Conservation (phyloP, 495 filamentous ascomycete species). For the Penicilliopsis zonata region DNA sequence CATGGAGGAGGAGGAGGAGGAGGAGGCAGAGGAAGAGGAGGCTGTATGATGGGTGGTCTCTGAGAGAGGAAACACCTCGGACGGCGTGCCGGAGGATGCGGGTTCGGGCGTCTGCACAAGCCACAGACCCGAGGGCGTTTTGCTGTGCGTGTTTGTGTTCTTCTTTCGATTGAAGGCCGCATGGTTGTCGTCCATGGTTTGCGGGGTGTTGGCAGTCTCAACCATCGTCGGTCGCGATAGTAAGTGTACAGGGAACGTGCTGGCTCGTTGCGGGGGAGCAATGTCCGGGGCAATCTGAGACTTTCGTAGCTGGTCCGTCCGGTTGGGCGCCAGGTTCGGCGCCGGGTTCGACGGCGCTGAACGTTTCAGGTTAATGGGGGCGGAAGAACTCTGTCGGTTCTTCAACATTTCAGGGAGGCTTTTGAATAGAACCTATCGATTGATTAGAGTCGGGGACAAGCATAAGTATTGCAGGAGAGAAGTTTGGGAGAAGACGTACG, state of each 20-base stretch:
- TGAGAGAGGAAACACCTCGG: too few species aligned
- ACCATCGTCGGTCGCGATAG: constrained; percentile 9
- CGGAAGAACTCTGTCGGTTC: constrained; percentile 34
- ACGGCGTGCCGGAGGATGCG: too few species aligned
- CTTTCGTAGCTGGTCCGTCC: constrained; percentile 12
- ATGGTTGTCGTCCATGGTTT: constrained; percentile 23
- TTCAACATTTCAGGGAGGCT: constrained; percentile 61
- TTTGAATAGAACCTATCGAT: constrained; percentile 57
- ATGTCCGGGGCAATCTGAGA: constrained; percentile 16
- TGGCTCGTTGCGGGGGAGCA: constrained; percentile 29
- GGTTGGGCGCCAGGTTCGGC: constrained; percentile 14
- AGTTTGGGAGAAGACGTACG: constrained; percentile 49
- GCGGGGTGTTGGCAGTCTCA: constrained; percentile 12
- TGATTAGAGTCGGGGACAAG: neutral
- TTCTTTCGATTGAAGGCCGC: too few species aligned
- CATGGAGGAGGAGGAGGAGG: too few species aligned
- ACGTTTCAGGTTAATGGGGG: constrained; percentile 31
- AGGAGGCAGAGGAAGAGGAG: too few species aligned
- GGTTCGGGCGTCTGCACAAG: too few species aligned
- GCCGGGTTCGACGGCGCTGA: constrained; percentile 18
- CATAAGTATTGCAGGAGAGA: neutral
- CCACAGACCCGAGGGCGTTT: neutral
- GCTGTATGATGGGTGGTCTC: too few species aligned
- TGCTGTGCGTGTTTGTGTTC: too few species aligned
- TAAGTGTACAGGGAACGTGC: constrained; percentile 34